These are phyloP conservation scores for Mallotus repandus DNA, from an alignment of 441 rosid genomes.

Conservation along the genomic window DNA sequence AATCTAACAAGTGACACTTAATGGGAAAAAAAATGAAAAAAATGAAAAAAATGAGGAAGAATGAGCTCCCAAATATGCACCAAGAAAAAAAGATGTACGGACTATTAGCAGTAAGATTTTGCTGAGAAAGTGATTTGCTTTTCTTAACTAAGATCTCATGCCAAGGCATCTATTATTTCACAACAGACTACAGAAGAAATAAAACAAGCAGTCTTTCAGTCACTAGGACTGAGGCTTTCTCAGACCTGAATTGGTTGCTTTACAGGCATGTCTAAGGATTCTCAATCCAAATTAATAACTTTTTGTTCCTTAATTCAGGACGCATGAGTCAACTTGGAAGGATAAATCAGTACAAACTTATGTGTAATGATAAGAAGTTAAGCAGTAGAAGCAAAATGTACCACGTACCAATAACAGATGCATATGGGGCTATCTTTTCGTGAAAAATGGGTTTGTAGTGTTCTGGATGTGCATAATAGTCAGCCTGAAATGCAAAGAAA, in stretches of 20 bases:
- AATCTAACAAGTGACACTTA: constrained; percentile 4
- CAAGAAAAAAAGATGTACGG: background rate
- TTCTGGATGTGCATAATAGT: constrained; percentile 91
- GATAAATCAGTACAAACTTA: background rate
- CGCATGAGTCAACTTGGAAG: constrained; percentile 5
- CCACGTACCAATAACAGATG: constrained; percentile 76
- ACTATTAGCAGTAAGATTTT: background rate
- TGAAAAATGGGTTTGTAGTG: constrained; percentile 80
- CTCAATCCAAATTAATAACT: background rate
- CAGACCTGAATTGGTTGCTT: background rate
- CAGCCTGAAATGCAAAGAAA: constrained; percentile 52
- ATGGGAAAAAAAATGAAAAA: background rate
- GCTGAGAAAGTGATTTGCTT: background rate
- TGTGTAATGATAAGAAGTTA: background rate
- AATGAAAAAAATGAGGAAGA: background rate
- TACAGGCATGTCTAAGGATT: background rate
- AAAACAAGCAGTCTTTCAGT: background rate
- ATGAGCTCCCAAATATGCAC: background rate
- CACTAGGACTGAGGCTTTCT: background rate
- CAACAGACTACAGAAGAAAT: background rate
- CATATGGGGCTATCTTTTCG: constrained; percentile 75
- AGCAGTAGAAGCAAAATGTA: constrained; percentile 16
- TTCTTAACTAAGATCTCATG: background rate
- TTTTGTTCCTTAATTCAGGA: constrained; percentile 2
- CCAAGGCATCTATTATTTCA: background rate